Conservation (phyloP, 1,139 yeast genomes). For the Kodamaea derodonti region DNA sequence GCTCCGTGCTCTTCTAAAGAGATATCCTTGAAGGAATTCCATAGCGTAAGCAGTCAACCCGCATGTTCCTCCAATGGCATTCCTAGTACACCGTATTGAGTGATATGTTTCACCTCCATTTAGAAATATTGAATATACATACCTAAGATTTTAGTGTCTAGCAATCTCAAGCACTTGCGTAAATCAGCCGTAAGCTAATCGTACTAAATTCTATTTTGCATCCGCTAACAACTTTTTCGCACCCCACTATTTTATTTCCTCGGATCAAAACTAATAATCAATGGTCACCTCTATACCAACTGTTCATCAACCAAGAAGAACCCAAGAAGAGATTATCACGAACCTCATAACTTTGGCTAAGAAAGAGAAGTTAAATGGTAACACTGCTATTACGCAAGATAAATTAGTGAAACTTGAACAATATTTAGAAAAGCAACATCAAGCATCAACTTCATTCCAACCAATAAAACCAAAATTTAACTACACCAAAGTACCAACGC, state of each 20-base stretch:
- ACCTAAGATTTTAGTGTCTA: no score
- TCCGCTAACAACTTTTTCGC: not conserved
- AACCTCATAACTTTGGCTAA: slow-evolving; percentile 18
- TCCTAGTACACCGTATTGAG: no score
- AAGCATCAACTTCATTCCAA: not conserved
- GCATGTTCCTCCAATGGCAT: no score
- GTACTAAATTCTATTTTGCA: no score
- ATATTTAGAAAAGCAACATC: slow-evolving; percentile 6
- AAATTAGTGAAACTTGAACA: slow-evolving; percentile 16
- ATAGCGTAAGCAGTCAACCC: no score
- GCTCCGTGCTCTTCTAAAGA: no score
- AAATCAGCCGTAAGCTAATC: no score
- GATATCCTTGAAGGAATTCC: no score
- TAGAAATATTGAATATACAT: no score
- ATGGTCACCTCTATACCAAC: not conserved
- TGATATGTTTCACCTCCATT: no score
- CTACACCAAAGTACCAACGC: slow-evolving; percentile 11
- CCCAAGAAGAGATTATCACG: slow-evolving; percentile 13
- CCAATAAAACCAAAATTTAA: slow-evolving; percentile 3
- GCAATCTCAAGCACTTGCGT: no score
- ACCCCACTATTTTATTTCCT: not conserved
- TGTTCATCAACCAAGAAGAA: slow-evolving; percentile 1
- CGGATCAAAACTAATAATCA: not conserved
- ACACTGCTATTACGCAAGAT: slow-evolving; percentile 19
- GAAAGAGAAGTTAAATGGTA: slow-evolving; percentile 21